Evolutionary conservation across 768 basidiomycete genomes (phyloP).

Genomic region (Lentinula detonsa): DNA sequence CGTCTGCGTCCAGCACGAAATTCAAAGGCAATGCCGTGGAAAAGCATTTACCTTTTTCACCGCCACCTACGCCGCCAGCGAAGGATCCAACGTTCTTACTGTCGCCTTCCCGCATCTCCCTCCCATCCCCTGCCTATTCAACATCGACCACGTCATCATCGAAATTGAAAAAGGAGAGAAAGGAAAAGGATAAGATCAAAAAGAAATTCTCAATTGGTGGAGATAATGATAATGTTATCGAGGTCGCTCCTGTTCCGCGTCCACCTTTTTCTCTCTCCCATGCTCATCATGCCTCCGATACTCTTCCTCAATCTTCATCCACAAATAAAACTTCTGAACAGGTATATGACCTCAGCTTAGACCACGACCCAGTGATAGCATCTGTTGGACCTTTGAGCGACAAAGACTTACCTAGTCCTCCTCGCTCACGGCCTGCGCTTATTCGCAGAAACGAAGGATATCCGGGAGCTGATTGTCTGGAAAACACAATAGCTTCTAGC

Average conservation of each 20-base stretch:
- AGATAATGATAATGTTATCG: background rate
- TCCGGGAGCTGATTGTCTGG: background rate
- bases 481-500: background rate
- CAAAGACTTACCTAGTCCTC: background rate
- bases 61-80: background rate
- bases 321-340: background rate
- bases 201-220: slow-evolving; percentile 1
- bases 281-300: background rate
- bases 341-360: background rate
- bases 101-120: background rate
- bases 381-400: background rate
- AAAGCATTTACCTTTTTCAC: background rate
- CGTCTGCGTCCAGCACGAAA: background rate
- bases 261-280: background rate
- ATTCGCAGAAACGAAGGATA: background rate
- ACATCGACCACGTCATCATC: background rate
- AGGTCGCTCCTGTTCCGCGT: background rate
- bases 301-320: background rate
- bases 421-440: background rate
- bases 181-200: background rate
- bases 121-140: background rate
- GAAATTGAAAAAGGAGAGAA: background rate
- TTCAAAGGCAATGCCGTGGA: background rate
- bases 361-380: background rate
- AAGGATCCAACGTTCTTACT: background rate